These are phyloP conservation scores for Rosa lucieae DNA, from an alignment of 306 rosid species.

Conservation along the genomic window DNA sequence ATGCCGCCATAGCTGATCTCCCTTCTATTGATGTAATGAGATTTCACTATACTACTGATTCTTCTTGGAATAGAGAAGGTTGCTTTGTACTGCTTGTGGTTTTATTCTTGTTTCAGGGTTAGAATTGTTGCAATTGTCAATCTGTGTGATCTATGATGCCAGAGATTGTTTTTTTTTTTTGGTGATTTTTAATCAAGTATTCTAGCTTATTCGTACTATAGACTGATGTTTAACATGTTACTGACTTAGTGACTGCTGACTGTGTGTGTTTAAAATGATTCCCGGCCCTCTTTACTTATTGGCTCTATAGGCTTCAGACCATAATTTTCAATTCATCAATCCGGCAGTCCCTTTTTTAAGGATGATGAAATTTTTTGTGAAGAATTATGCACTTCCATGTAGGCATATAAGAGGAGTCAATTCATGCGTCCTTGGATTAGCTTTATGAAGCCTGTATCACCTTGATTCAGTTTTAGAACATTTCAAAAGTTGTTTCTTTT, in stretches of 20 bases:
- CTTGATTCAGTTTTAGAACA: background rate
- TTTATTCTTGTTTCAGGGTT: background rate
- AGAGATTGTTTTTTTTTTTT: background rate
- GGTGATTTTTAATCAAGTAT: background rate
- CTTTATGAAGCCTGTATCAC: background rate
- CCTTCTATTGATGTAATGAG: background rate
- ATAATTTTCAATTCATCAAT: background rate
- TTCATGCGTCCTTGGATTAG: background rate
- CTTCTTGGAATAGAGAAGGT: background rate
- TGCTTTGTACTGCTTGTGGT: background rate
- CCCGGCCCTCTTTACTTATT: background rate
- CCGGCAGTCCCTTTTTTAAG: background rate
- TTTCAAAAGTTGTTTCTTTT: background rate
- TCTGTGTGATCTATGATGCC: slow-evolving; percentile 3
- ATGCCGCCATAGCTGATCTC: background rate
- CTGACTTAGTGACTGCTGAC: background rate
- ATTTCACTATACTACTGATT: background rate
- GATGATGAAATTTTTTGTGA: background rate
- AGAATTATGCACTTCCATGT: background rate
- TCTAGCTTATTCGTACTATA: background rate
- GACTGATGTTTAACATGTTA: background rate
- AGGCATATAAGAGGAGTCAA: background rate
- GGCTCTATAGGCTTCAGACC: background rate
- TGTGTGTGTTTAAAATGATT: background rate
- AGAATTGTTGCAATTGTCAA: background rate